Evolutionary conservation across 139 green algal species (phyloP).

Genomic region (Pleodorina starrii): DNA sequence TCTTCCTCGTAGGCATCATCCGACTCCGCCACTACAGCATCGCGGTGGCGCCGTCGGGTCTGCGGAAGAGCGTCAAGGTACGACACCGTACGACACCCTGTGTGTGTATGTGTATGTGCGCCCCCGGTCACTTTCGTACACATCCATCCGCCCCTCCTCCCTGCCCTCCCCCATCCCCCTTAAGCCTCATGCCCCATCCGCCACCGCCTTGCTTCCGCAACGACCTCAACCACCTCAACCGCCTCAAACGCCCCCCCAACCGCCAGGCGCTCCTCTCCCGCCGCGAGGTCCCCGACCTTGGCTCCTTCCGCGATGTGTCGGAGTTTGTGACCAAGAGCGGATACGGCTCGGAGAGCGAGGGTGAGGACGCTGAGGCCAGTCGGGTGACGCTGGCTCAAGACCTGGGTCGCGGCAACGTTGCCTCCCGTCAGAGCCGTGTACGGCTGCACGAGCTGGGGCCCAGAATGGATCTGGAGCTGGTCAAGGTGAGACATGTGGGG

Average conservation of each 20-base stretch:
- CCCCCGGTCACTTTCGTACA: too few species aligned
- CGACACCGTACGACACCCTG: too few species aligned
- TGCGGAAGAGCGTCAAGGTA: constrained; percentile 85
- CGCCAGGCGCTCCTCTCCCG: constrained; percentile 18
- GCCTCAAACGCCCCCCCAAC: constrained; percentile 1
- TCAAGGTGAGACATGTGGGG: constrained; percentile 85
- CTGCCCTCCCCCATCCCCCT: too few species aligned
- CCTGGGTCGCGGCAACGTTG: constrained; percentile 64
- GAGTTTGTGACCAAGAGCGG: constrained; percentile 91
- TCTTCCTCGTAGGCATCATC: constrained; percentile 68
- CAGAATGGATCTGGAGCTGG: constrained; percentile 89
- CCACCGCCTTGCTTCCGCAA: too few species aligned
- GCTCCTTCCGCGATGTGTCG: constrained; percentile 83
- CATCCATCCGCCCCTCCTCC: too few species aligned
- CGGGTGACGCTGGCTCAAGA: constrained; percentile 77
- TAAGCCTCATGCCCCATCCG: too few species aligned
- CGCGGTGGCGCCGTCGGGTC: constrained; percentile 75
- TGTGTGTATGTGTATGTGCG: too few species aligned
- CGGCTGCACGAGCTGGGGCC: constrained; percentile 92
- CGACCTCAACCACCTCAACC: too few species aligned
- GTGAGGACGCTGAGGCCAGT: constrained; percentile 81
- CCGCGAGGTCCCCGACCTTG: constrained; percentile 82
- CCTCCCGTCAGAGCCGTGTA: constrained; percentile 75
- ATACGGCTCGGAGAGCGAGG: constrained; percentile 92
- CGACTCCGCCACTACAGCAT: constrained; percentile 94